phyloP scores from a whole-genome alignment of 345 rosid genomes.

The Eucalyptus pauciflora region DNA sequence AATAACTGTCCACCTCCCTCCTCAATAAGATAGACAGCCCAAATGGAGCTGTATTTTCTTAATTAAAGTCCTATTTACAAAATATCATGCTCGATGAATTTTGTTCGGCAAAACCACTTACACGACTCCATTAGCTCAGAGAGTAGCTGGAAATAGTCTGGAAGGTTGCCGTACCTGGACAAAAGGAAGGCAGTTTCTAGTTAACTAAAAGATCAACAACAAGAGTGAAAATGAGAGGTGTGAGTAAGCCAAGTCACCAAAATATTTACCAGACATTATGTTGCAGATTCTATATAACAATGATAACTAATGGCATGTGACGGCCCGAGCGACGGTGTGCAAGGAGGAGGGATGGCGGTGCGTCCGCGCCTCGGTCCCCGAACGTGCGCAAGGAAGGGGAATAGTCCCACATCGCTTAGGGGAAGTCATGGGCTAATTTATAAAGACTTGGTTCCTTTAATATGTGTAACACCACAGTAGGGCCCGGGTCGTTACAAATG shows the following conservation, averaged over 20 bases:
- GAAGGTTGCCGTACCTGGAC: slow-evolving; percentile 2
- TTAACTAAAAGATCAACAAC: not conserved
- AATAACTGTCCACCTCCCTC: not conserved
- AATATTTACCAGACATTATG: not conserved
- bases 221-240: not conserved
- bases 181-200: not conserved
- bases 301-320: not conserved
- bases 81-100: not conserved
- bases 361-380: no score
- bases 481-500: no score
- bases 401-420: no score
- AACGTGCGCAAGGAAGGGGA: no score
- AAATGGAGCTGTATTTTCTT: not conserved
- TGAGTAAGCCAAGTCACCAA: not conserved
- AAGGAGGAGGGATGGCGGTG: no score
- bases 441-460: no score
- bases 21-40: not conserved
- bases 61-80: not conserved
- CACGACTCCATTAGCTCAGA: not conserved
- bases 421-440: no score
- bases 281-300: not conserved
- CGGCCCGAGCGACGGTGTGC: no score
- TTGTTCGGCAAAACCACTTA: not conserved
- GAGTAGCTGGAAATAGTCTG: not conserved
- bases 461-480: no score